These are phyloP conservation scores for Xylariaceae sp. DNA, from an alignment of 2,329 filamentous ascomycete genomes.

Conservation along the genomic window DNA sequence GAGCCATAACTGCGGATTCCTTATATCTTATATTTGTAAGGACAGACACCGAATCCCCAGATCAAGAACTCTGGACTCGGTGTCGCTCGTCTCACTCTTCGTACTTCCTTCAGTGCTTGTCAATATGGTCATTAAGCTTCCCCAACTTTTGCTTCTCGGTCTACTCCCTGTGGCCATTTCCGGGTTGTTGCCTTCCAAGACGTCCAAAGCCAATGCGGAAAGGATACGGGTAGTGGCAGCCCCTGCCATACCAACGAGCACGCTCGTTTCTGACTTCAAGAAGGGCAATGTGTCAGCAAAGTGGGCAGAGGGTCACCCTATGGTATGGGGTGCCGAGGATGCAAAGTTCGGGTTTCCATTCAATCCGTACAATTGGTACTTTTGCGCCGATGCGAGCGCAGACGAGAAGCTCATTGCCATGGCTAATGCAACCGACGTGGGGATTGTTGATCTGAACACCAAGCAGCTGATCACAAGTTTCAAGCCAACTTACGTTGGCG, in stretches of 20 bases:
- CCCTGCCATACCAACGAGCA: neutral
- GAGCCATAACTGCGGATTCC: too few relatives aligned
- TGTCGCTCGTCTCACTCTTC: too few relatives aligned
- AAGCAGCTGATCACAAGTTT: neutral
- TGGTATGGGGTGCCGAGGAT: conserved; percentile 3
- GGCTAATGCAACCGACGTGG: neutral
- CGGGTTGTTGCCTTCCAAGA: neutral
- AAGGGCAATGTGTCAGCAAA: too few relatives aligned
- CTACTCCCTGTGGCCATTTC: too few relatives aligned
- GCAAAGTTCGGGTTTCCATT: neutral
- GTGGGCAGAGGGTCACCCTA: too few relatives aligned
- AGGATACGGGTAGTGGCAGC: neutral
- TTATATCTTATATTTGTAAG: too few relatives aligned
- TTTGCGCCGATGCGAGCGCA: conserved; percentile 3
- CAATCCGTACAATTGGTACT: too few relatives aligned
- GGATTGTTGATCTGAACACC: conserved; percentile 1
- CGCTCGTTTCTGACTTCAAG: neutral
- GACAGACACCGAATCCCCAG: too few relatives aligned
- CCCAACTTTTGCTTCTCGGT: too few relatives aligned
- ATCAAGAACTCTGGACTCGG: too few relatives aligned
- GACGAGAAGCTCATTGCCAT: conserved; percentile 7
- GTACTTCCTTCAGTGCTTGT: too few relatives aligned
- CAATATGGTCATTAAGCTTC: too few relatives aligned
- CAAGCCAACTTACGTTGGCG: neutral
- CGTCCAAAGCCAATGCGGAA: neutral